Base-by-base conservation (phyloP, 1,284 basidiomycete genomes). In the Gomphus bonarii region DNA sequence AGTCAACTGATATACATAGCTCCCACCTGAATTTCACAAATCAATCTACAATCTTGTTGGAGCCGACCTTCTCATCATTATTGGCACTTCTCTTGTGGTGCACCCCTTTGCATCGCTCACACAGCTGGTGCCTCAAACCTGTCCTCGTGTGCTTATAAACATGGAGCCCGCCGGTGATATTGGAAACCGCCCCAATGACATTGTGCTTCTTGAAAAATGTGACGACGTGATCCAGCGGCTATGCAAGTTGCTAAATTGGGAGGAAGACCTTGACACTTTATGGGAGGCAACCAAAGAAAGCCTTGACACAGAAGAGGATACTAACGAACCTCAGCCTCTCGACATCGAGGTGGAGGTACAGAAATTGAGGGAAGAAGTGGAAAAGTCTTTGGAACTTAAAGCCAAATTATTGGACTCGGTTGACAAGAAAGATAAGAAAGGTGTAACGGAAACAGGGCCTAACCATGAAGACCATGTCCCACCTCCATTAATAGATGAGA, bases 1-100 rank as follows among this genome's bases (percentile, higher is more conserved):
- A 40, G n/a, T 16, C 35, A 42, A 14, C 28, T 18, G 9, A 18
- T 56, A 12, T 14, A n/a, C 10, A 22, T 47, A 85, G 84, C 76
- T 88, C 6, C 85, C 87, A 0, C 64, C 69, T 0, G 68, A 69
- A 31, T 91, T 89, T 67, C 72, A 77, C 58, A 48, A 59, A 12
- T 74, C 76, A 10, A 69, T 82, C 5, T 71, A 72, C 4, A 68
- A 70, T 22, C 69, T 89, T 42, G 71, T 75, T 28, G 65, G 75
- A 3, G 90, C 90, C 2, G 92, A 98, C 68, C 75, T 98, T 10
- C 79, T 98, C 18, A 84, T 98, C 62, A 83, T 97, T 31, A 84
- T 98, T 63, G 95, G 95, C 28, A 98, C 95, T 0, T 95, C 92
- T 2, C 77, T 95, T 28, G 85, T 83, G 5, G 85, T 90, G 9